phyloP scores from a whole-genome alignment of 805 yeast species.

The Metschnikowia noctiluminum region DNA sequence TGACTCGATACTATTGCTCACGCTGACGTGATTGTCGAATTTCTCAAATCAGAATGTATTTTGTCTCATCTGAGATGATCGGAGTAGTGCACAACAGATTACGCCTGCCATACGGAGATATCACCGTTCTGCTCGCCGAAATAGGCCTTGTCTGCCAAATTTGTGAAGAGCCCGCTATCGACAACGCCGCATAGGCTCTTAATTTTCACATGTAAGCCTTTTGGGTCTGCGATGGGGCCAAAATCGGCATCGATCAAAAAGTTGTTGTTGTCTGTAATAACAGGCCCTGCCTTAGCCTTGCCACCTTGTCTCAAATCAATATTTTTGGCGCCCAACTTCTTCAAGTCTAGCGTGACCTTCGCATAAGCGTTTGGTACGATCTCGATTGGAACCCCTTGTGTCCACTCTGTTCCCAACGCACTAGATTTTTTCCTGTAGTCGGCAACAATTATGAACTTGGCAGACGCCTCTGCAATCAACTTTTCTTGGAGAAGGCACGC shows the following conservation, averaged over 20 bases:
- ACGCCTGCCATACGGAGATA: conserved; percentile 20
- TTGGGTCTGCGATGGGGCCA: conserved; percentile 60
- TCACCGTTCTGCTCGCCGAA: conserved; percentile 83
- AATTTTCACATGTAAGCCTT: conserved; percentile 57
- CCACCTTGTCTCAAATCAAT: conserved; percentile 81
- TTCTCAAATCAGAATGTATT: not conserved
- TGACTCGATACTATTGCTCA: too few relatives aligned
- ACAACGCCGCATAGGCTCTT: conserved; percentile 87
- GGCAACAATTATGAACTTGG: conserved; percentile 81
- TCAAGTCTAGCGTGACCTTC: conserved; percentile 65
- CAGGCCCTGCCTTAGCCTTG: conserved; percentile 93
- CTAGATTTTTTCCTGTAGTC: conserved; percentile 83
- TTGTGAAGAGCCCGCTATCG: conserved; percentile 86
- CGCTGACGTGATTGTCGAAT: not conserved
- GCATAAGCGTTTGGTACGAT: conserved; percentile 86
- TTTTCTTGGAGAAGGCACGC: conserved; percentile 97
- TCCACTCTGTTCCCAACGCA: conserved; percentile 77
- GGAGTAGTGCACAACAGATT: not conserved
- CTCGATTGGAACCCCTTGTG: conserved; percentile 91
- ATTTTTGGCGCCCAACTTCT: conserved; percentile 57
- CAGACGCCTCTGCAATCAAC: conserved; percentile 79
- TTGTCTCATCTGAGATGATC: too few relatives aligned
- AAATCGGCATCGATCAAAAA: conserved; percentile 91
- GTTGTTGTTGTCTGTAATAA: conserved; percentile 93
- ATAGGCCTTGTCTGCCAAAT: conserved; percentile 75